Conservation (phyloP, 371 early-diverging fungal species). For the Lichtheimia ornata region DNA sequence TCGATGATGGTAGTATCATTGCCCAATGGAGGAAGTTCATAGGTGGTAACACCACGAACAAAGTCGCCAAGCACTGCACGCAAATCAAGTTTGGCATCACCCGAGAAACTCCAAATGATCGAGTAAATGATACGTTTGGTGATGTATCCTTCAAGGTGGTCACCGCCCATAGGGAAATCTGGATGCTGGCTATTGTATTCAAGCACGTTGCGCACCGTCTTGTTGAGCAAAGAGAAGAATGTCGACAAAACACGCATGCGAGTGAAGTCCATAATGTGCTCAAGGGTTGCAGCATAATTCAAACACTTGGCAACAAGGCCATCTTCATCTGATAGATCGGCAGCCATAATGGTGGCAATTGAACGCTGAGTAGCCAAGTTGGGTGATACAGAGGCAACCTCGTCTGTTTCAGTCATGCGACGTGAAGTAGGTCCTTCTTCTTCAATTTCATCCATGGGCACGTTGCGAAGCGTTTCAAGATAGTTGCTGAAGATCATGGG, state of each 20-base stretch:
- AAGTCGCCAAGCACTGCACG: conserved; percentile 83
- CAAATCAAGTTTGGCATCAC: conserved; percentile 82
- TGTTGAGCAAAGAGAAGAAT: conserved; percentile 90
- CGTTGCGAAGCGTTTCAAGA: conserved; percentile 74
- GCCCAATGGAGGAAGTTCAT: conserved; percentile 77
- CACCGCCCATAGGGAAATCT: conserved; percentile 89
- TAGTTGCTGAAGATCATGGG: conserved; percentile 86
- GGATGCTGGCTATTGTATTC: conserved; percentile 90
- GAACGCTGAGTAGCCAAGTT: conserved; percentile 72
- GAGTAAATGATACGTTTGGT: conserved; percentile 81
- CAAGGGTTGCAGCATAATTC: conserved; percentile 68
- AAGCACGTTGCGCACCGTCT: conserved; percentile 80
- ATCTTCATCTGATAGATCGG: conserved; percentile 68
- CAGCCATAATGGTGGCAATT: conserved; percentile 73
- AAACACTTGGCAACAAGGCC: conserved; percentile 81
- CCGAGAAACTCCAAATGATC: conserved; percentile 95
- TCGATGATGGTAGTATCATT: conserved; percentile 79
- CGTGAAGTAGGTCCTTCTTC: conserved; percentile 55
- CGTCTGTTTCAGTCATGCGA: conserved; percentile 50
- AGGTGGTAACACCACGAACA: conserved; percentile 75
- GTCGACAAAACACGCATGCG: conserved; percentile 83
- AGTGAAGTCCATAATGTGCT: conserved; percentile 98
- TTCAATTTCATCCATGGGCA: conserved; percentile 84
- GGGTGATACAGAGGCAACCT: conserved; percentile 56
- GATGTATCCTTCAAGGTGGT: conserved; percentile 79